A percentile compares a stretch with the other conserved stretches of the same genome.
These are phyloP conservation scores for Kwoniella sp. DNA, from an alignment of 768 basidiomycete genomes.

Conservation along the genomic window DNA sequence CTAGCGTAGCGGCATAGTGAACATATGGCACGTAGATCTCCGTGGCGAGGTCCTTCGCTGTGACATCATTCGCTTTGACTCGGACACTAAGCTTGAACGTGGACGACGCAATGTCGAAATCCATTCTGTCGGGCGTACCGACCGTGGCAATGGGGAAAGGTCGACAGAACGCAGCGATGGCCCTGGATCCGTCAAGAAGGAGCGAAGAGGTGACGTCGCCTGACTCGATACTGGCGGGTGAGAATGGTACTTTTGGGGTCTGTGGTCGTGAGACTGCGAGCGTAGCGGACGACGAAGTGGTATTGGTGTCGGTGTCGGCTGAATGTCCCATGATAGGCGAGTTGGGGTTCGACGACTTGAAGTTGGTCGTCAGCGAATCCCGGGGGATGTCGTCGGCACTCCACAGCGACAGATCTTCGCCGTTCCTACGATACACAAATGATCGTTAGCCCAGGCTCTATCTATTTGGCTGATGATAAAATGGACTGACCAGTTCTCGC, in stretches of 20 bases:
- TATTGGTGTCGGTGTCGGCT: neutral
- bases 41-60: constrained; percentile 64
- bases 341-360: constrained; percentile 25
- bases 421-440: constrained; percentile 60
- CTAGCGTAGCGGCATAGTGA: constrained; percentile 64
- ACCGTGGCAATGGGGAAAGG: constrained; percentile 79
- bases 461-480: neutral
- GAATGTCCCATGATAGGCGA: neutral
- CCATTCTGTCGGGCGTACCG: constrained; percentile 67
- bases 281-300: constrained; percentile 12
- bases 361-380: neutral
- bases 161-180: constrained; percentile 77
- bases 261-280: constrained; percentile 14
- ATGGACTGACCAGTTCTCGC: constrained; percentile 74
- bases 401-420: constrained; percentile 92
- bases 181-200: constrained; percentile 82
- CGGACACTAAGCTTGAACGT: constrained; percentile 70
- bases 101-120: constrained; percentile 75
- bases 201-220: constrained; percentile 58
- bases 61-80: constrained; percentile 66
- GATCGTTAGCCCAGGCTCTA: neutral
- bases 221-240: constrained; percentile 31
- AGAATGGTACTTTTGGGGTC: constrained; percentile 18
- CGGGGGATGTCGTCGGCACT: constrained; percentile 67
- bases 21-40: constrained; percentile 90